Evolutionary conservation across 805 yeast genomes (phyloP).

Genomic region (Saccharomycopsis schoenii): DNA sequence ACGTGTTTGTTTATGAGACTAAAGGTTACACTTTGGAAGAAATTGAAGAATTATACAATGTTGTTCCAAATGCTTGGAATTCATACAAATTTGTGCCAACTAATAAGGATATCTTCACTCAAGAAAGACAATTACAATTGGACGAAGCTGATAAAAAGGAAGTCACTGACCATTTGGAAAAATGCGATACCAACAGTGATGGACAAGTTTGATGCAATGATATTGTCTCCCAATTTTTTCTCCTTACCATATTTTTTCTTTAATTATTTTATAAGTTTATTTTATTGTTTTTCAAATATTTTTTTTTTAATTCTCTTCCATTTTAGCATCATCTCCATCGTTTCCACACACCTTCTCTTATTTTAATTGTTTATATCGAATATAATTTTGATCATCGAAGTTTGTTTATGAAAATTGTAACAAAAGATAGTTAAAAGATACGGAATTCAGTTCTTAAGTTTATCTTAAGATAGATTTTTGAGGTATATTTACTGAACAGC

Average conservation of each 20-base stretch:
- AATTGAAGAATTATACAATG: slow-evolving; percentile 52
- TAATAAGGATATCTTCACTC: neutral
- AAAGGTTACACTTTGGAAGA: slow-evolving; percentile 62
- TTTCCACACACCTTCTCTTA: neutral
- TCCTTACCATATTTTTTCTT: neutral
- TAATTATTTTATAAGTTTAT: neutral
- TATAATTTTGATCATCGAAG: neutral
- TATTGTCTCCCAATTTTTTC: neutral
- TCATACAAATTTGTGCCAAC: slow-evolving; percentile 7
- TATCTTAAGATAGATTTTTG: no score
- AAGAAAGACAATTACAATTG: neutral
- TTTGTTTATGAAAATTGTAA: no score
- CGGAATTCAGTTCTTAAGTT: no score
- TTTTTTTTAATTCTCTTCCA: neutral
- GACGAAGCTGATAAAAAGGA: neutral
- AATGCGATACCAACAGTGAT: neutral
- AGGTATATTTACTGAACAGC: no score
- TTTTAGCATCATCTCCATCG: neutral
- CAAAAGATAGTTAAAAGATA: no score
- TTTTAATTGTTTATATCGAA: neutral
- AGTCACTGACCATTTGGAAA: neutral
- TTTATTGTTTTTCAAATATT: neutral
- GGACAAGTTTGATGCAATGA: neutral
- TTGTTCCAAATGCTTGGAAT: slow-evolving; percentile 15
- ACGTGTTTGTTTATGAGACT: slow-evolving; percentile 52